Evolutionary conservation across 2,329 filamentous ascomycete species (phyloP).

Genomic region (Aspergillus sp.): DNA sequence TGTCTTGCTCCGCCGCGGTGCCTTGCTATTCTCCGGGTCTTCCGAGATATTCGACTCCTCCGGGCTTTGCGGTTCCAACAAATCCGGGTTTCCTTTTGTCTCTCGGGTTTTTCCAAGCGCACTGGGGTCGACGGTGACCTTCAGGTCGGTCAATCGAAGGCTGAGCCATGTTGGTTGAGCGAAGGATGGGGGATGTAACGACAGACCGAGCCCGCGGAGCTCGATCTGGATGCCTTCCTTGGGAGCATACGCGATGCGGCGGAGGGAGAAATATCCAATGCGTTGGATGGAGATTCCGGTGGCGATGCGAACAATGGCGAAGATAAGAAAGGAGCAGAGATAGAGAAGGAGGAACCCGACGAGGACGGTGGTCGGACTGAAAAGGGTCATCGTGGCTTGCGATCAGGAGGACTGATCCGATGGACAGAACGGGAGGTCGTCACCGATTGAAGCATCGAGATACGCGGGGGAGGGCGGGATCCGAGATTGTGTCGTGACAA

Average conservation of each 20-base stretch:
- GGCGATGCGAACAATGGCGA: constrained; percentile 86
- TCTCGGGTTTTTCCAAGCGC: constrained; percentile 47
- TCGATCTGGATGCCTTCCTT: constrained; percentile 87
- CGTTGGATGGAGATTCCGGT: constrained; percentile 96
- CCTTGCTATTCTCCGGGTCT: constrained; percentile 14
- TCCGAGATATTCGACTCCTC: constrained; percentile 16
- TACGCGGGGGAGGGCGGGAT: neutral
- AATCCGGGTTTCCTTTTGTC: constrained; percentile 20
- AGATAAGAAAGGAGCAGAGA: constrained; percentile 86
- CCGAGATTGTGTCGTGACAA: neutral
- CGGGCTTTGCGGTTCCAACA: constrained; percentile 20
- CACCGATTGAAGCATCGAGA: constrained; percentile 22
- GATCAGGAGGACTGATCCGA: constrained; percentile 34
- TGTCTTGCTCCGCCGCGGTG: constrained; percentile 60
- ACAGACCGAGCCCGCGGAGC: constrained; percentile 82
- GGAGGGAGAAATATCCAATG: constrained; percentile 86
- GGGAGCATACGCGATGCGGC: constrained; percentile 85
- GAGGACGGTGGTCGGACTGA: constrained; percentile 74
- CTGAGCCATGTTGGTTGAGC: constrained; percentile 96
- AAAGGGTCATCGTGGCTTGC: constrained; percentile 44
- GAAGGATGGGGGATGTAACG: constrained; percentile 90
- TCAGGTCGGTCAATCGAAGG: constrained; percentile 80
- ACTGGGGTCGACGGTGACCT: constrained; percentile 75
- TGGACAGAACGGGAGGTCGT: constrained; percentile 13
- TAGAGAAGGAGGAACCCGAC: constrained; percentile 84